phyloP scores from a whole-genome alignment of 164 flowering plant species.

The Magnolia changhungtana region DNA sequence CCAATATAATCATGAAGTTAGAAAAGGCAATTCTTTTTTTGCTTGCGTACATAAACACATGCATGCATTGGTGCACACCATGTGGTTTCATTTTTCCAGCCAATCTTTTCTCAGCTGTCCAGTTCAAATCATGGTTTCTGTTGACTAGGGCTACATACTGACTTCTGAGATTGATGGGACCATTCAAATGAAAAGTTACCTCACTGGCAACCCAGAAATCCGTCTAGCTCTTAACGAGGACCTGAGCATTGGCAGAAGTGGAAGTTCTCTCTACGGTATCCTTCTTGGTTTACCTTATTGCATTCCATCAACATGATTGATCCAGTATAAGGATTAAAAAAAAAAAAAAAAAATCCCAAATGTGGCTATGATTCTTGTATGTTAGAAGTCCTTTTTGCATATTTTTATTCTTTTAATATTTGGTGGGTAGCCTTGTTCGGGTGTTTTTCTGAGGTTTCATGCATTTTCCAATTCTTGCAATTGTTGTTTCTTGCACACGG shows the following conservation, averaged over 20 bases:
- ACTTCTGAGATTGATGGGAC: slow-evolving; percentile 99
- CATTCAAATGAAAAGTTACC: slow-evolving; percentile 98
- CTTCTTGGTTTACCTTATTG: slow-evolving; percentile 2
- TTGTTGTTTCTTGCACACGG: not conserved
- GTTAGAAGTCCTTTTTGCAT: not conserved
- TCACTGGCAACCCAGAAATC: slow-evolving; percentile 92
- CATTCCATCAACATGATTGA: not conserved
- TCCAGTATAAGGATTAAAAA: too few relatives aligned
- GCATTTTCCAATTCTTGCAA: not conserved
- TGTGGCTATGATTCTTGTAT: not conserved
- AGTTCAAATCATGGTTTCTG: not conserved
- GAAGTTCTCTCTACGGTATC: slow-evolving; percentile 69
- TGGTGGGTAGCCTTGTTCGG: not conserved
- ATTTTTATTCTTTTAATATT: not conserved
- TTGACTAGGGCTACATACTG: slow-evolving; percentile 74
- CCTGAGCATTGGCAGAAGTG: slow-evolving; percentile 71
- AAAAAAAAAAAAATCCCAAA: too few relatives aligned
- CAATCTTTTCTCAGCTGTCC: slow-evolving; percentile 1
- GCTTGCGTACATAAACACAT: too few relatives aligned
- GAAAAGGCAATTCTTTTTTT: too few relatives aligned
- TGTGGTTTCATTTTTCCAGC: not conserved
- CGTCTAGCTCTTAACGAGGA: slow-evolving; percentile 90
- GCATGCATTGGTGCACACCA: too few relatives aligned
- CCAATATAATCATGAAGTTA: not conserved
- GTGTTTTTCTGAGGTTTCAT: not conserved